These are phyloP conservation scores for Collybia nuda DNA, from an alignment of 768 basidiomycete species.

Conservation along the genomic window DNA sequence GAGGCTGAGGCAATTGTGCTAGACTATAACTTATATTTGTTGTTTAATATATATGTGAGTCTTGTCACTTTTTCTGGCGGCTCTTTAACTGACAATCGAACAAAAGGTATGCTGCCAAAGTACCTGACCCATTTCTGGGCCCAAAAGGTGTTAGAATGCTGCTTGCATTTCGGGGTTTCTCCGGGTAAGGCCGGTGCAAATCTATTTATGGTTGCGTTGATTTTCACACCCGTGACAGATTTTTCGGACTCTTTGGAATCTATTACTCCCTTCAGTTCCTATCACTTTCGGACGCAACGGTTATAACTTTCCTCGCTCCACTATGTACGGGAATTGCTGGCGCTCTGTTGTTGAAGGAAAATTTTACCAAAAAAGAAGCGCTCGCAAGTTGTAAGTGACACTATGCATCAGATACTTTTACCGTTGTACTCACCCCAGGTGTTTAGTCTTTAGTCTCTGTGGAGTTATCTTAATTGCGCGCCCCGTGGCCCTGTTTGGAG, in stretches of 20 bases:
- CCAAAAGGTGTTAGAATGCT: conserved; percentile 66
- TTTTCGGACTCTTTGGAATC: conserved; percentile 50
- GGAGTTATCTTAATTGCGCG: conserved; percentile 84
- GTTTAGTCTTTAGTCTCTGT: conserved; percentile 59
- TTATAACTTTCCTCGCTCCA: conserved; percentile 75
- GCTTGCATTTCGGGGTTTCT: conserved; percentile 56
- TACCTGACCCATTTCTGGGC: conserved; percentile 60
- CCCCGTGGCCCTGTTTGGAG: conserved; percentile 72
- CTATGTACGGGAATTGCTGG: conserved; percentile 63
- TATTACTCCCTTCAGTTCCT: conserved; percentile 73
- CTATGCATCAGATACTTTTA: neutral
- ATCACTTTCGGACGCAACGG: conserved; percentile 75
- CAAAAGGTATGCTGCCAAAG: conserved; percentile 36
- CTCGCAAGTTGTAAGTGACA: conserved; percentile 41
- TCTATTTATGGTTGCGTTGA: neutral
- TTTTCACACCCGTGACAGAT: conserved; percentile 38
- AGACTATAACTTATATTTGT: conserved; percentile 29
- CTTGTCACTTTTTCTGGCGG: neutral
- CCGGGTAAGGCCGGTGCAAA: conserved; percentile 45
- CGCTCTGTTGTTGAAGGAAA: conserved; percentile 61
- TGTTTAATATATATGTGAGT: conserved; percentile 52
- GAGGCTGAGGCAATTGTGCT: neutral
- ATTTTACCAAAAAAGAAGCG: conserved; percentile 51
- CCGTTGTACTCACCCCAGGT: neutral
- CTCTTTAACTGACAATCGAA: neutral